Evolutionary conservation across 306 rosid species (phyloP).

Genomic region (Comarum palustre): DNA sequence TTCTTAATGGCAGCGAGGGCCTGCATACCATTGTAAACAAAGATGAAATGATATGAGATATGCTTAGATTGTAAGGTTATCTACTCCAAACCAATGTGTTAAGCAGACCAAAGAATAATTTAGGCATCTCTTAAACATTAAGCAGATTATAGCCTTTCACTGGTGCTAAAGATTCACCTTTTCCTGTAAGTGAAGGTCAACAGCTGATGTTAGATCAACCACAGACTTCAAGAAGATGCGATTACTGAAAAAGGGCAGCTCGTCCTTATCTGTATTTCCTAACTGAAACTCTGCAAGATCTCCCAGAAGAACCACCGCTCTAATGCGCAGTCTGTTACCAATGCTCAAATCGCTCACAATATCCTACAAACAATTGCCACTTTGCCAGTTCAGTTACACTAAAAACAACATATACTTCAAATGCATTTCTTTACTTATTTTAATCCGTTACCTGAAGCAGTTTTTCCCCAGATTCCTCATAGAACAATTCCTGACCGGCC

Average conservation of each 20-base stretch:
- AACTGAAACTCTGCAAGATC: slow-evolving; percentile 67
- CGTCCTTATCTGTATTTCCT: slow-evolving; percentile 39
- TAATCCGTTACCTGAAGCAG: slow-evolving; percentile 59
- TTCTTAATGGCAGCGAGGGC: slow-evolving; percentile 63
- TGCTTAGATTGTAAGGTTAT: neutral
- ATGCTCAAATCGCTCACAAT: slow-evolving; percentile 52
- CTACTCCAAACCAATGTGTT: neutral
- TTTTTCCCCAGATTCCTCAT: slow-evolving; percentile 53
- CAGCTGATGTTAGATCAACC: slow-evolving; percentile 66
- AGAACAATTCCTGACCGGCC: slow-evolving; percentile 60
- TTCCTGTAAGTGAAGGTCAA: slow-evolving; percentile 79
- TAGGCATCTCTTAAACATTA: neutral
- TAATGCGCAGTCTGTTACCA: slow-evolving; percentile 64
- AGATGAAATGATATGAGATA: neutral
- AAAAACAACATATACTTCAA: neutral
- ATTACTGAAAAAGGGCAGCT: slow-evolving; percentile 49
- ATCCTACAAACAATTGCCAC: slow-evolving; percentile 41
- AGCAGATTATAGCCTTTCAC: neutral
- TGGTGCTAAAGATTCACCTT: slow-evolving; percentile 45
- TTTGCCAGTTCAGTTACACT: neutral
- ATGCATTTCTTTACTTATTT: slow-evolving; percentile 9
- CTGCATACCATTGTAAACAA: slow-evolving; percentile 34
- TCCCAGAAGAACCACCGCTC: slow-evolving; percentile 63
- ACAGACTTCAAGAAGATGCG: slow-evolving; percentile 65
- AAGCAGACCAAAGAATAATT: neutral